Conservation (phyloP, 129 eudicot species). For the Silybum marianum region DNA sequence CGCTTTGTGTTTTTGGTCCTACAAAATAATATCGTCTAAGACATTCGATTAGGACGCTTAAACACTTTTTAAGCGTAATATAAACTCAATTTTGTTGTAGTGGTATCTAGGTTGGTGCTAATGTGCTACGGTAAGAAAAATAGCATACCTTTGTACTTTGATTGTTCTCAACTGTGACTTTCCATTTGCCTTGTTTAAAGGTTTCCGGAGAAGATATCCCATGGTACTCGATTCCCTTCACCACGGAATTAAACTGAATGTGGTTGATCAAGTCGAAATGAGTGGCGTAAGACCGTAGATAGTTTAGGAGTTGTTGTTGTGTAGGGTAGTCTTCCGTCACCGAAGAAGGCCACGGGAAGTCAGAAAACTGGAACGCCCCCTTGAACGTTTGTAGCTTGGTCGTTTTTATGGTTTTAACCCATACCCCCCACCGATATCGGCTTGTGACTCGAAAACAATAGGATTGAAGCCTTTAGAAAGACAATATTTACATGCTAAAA, state of each 20-base stretch:
- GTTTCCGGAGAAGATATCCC: conserved; percentile 31
- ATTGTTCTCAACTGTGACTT: conserved; percentile 38
- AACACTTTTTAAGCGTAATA: no score
- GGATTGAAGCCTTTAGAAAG: conserved; percentile 57
- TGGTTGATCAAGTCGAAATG: conserved; percentile 45
- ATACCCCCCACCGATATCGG: conserved; percentile 60
- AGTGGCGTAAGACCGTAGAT: conserved; percentile 54
- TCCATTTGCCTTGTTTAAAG: conserved; percentile 54
- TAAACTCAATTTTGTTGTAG: no score
- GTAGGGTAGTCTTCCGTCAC: conserved; percentile 42
- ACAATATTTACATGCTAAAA: conserved; percentile 63
- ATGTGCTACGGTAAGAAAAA: not conserved
- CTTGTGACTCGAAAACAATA: conserved; percentile 53
- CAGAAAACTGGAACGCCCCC: conserved; percentile 49
- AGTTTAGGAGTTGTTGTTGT: conserved; percentile 40
- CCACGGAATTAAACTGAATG: conserved; percentile 47
- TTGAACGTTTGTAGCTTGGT: conserved; percentile 62
- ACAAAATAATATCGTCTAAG: no score
- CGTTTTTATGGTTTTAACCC: conserved; percentile 53
- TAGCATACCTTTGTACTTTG: conserved; percentile 40
- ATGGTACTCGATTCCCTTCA: conserved; percentile 40
- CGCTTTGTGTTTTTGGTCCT: no score
- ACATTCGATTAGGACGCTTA: no score
- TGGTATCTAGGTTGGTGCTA: no score
- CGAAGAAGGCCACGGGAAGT: conserved; percentile 67